These are phyloP conservation scores for Hypoxylon sp. DNA, from an alignment of 2,329 filamentous ascomycete species.

Conservation along the genomic window DNA sequence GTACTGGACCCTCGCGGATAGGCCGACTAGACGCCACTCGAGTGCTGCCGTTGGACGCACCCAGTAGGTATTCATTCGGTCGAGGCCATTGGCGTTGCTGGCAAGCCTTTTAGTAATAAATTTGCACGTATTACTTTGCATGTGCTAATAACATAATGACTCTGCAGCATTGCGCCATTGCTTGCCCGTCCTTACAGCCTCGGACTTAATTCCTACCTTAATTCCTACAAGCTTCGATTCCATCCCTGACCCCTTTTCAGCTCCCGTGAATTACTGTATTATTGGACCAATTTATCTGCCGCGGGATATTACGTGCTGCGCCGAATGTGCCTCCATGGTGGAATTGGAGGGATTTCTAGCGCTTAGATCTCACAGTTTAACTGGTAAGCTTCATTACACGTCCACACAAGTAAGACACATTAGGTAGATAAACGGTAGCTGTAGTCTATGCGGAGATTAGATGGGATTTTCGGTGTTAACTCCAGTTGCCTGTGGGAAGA, in stretches of 20 bases:
- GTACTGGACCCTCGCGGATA: constrained; percentile 27
- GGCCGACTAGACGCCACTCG: constrained; percentile 18
- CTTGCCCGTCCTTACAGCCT: background rate
- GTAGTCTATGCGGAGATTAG: constrained; percentile 29
- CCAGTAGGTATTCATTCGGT: constrained; percentile 4
- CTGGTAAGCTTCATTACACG: too few relatives aligned
- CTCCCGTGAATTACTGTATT: background rate
- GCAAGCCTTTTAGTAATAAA: constrained; percentile 13
- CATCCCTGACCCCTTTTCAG: background rate
- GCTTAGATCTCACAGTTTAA: background rate
- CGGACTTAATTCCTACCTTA: background rate
- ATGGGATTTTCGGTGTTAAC: constrained; percentile 8
- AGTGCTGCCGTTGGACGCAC: constrained; percentile 8
- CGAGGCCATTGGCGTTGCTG: constrained; percentile 14
- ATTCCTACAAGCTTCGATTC: too few relatives aligned
- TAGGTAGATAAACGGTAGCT: too few relatives aligned
- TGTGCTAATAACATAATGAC: background rate
- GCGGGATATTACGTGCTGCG: too few relatives aligned
- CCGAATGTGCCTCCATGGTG: too few relatives aligned
- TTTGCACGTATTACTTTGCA: constrained; percentile 4
- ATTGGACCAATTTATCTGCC: background rate
- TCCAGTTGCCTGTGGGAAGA: background rate
- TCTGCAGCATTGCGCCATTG: background rate
- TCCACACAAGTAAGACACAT: too few relatives aligned
- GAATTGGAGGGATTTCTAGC: background rate